A percentile compares a stretch with the other conserved stretches of the same genome.
These are phyloP conservation scores for Orbilia javanica DNA, from an alignment of 2,329 filamentous ascomycete genomes.

Conservation along the genomic window DNA sequence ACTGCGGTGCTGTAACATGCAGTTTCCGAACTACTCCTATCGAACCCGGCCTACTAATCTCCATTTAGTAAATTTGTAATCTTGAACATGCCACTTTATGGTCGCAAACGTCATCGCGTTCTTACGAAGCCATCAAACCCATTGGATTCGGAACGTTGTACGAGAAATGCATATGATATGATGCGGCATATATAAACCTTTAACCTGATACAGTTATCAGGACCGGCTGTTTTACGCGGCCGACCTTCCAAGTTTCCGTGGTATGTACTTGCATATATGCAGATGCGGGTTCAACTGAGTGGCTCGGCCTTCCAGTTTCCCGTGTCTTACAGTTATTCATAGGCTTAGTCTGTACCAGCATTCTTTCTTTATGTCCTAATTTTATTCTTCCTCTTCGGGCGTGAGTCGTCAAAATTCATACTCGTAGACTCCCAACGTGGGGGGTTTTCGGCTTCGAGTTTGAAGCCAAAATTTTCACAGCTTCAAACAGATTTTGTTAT, in stretches of 20 bases:
- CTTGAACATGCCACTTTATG: neutral
- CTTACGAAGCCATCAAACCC: neutral
- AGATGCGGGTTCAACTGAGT: too few relatives aligned
- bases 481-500: too few relatives aligned
- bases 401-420: too few relatives aligned
- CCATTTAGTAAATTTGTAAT: constrained; percentile 13
- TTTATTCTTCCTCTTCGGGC: too few relatives aligned
- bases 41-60: constrained; percentile 25
- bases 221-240: constrained; percentile 1
- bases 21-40: constrained; percentile 25
- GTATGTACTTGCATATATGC: too few relatives aligned
- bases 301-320: neutral
- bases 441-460: too few relatives aligned
- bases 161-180: neutral
- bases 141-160: neutral
- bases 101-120: constrained; percentile 37
- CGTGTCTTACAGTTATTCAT: neutral
- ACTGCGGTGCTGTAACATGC: neutral
- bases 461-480: too few relatives aligned
- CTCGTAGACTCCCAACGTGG: too few relatives aligned
- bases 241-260: neutral
- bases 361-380: neutral
- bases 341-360: too few relatives aligned
- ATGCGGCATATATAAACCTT: neutral
- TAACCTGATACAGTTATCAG: neutral